Base-by-base conservation (phyloP, 495 filamentous ascomycete genomes). In the Halenospora varia region DNA sequence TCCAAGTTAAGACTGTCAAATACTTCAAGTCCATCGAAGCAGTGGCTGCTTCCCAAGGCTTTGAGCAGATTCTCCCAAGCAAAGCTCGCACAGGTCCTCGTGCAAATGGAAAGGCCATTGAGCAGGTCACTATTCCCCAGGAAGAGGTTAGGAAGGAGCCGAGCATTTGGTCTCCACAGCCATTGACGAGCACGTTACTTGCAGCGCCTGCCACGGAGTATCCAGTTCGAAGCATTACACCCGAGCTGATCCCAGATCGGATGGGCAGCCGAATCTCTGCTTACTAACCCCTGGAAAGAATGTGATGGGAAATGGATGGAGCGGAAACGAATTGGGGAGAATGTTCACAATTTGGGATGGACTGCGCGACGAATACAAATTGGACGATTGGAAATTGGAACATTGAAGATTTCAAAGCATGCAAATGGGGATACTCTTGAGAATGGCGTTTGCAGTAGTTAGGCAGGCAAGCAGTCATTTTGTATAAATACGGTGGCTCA, bases 1-100 rank as follows among this genome's bases (percentile, higher is more conserved):
- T 95, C 58, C 82, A 87, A 69, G 89, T 93, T 48, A 93, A 92
- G 79, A 93, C 90, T 0, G 90, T 93, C 50, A 90, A 88, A 82
- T 87, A 88, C 70, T 88, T 87, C 72, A 88, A 86, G 69, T 80
- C 75, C 59, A 86, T 87, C 66, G 84, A 87, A 62, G 70, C 73
- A 55, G 81, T 85, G 23, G 82, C 82, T 25, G 68, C 55, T 17
- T 70, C 75, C 26, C 71, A 80, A 51, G 82, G 84, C 9, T 81
- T 83, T 61, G 77, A 80, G 57, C 84, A 87, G 66, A 77, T 77
- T 26, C 70, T 86, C 10, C 80, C 81, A 1, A 76, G 75, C 25
- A 71, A 71, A 24, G 67, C 76, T 17, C 66, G 72, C 40, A 81
- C 75, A 4, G 66, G 60, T 6, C 56, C 59, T 18, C 56, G 57